Base-by-base conservation (phyloP, 2,329 filamentous ascomycete species). In the Thermomyces lanuginosus region DNA sequence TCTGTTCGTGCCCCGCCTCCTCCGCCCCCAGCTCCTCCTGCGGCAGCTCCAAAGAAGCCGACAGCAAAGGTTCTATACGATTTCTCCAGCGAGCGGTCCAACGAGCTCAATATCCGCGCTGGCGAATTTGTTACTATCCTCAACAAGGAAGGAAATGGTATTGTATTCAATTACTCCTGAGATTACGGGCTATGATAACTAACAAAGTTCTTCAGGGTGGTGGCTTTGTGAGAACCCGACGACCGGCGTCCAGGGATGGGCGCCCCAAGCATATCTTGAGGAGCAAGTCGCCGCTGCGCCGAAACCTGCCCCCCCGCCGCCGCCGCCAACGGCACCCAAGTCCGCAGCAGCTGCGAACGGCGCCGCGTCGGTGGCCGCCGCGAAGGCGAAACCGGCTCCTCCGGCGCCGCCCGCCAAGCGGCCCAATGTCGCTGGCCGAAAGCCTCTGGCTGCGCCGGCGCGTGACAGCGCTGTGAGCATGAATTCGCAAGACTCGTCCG, bases 101-200 rank as follows among this genome's bases (percentile, higher is more conserved):
- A 91, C 39, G 84, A 95, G 54, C 63, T 98, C 27, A 75, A 77
- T 9, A 69, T 98, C 36, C 67, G 53, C 31, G 74, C 78, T 26
- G 83, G 78, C 26, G 79, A 95, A 36, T 55, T 92, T 25, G 69
- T 98, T 28, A 72, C 91, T 49, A 73, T 98, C 45, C 69, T 91
- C n/a, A 77, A 89, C 46, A 93, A 93, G 55, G 86, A 93, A 55
- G 75, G 69, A 51, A 95, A 95, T 49, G 89, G 86, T 92, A 69
- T 53, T n/a, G 75, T 52, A 23, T 16, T 12, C 11, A 16, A 16
- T 16, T 12, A 9, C 8, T 17, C 17, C 21, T 13, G 21, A 17
- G 24, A 10, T 18, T 26, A 17, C 15, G 22, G 22, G 26, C 12
- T 4, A 27, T 23, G 6, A 23, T 32, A 28, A 40, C 51, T 53